Evolutionary conservation across 352 stramenopile genomes (phyloP).

Genomic region (Phytophthora pistaciae): DNA sequence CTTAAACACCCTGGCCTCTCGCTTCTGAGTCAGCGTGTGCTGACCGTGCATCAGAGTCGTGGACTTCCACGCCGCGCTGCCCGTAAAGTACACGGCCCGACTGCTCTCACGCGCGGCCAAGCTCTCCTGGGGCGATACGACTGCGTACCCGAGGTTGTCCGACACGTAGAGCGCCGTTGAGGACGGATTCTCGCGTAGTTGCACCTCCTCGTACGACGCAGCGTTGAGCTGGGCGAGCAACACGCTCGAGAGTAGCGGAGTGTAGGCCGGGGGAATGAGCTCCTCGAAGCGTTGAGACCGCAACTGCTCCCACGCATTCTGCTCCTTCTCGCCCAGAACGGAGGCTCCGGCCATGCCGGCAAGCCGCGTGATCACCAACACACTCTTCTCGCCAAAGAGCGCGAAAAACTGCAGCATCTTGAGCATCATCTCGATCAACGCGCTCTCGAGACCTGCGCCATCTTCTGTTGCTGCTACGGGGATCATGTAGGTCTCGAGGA

Average conservation of each 20-base stretch:
- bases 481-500: constrained; percentile 68
- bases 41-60: constrained; percentile 38
- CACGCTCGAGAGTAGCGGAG: constrained; percentile 44
- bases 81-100: constrained; percentile 38
- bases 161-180: constrained; percentile 42
- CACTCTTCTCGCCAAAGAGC: constrained; percentile 62
- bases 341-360: constrained; percentile 18
- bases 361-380: constrained; percentile 58
- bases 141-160: constrained; percentile 45
- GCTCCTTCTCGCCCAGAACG: constrained; percentile 41
- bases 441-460: constrained; percentile 35
- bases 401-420: constrained; percentile 65
- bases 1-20: constrained; percentile 45
- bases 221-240: constrained; percentile 52
- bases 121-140: constrained; percentile 48
- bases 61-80: constrained; percentile 42
- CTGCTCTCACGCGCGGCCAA: constrained; percentile 32
- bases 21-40: constrained; percentile 27
- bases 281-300: constrained; percentile 37
- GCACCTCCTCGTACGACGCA: constrained; percentile 42
- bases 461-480: constrained; percentile 27
- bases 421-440: constrained; percentile 53
- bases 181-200: constrained; percentile 51
- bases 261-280: constrained; percentile 46
- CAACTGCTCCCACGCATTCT: constrained; percentile 48